Evolutionary conservation across 352 stramenopile genomes (phyloP), one percentile per base, ranked within the genome.

Genomic region (Globisporangium megalacanthum): DNA sequence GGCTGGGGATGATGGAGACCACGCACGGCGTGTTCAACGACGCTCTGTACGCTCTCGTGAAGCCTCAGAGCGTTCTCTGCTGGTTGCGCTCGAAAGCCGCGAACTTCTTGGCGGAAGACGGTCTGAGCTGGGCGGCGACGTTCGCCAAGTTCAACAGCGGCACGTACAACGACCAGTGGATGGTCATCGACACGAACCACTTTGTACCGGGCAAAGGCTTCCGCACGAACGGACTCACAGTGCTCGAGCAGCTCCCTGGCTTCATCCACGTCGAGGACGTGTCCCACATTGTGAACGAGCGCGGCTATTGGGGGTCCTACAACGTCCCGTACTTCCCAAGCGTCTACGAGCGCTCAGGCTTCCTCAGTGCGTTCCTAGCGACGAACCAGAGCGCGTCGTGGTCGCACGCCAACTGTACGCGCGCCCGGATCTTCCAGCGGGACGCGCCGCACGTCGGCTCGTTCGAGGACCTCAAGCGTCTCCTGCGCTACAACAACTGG

Each of bases 141-240:
- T 88, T 89, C 56, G 52, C 64, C 33, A 75, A 74, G 37, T 68
- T 77, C 72, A 86, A 89, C 70, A 86, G 74, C 56, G 74, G 80
- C 54, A 89, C 84, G 45, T 91, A 94, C 69, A 90, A 89, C 62
- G 90, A 94, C 57, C 81, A 92, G 67, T 95, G 83, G 79, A 89
- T 92, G 81, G 57, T 92, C 44, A 55, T 92, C 6, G 79, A 95
- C 64, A 68, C 70, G 17, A 83, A 79, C n/a, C 65, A 62, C 6
- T 90, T 88, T 55, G 52, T 68, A 13, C 58, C 63, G 0, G 70
- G 73, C 22, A 37, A 60, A 11, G 77, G 71, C 9, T 83, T 93
- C 39, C 35, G 58, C 22, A 10, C 48, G n/a, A 57, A 75, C 50
- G 73, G 76, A 0, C 61, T 95, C 19, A 88, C 61, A 7, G 58